Conservation (phyloP, 148 eudicot genomes). For the Silene uniflora region DNA sequence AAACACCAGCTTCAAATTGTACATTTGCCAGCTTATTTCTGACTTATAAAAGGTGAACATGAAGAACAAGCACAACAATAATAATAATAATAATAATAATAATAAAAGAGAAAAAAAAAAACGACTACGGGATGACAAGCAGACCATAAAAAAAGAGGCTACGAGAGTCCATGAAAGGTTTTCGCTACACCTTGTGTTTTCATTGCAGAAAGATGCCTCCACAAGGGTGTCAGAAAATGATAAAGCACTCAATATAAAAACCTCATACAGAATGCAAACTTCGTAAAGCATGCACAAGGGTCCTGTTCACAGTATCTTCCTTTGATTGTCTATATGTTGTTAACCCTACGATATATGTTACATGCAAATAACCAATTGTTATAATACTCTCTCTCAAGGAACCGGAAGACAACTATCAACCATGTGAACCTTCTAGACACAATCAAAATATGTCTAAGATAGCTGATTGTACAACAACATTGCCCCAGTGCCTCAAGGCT, state of each 20-base stretch:
- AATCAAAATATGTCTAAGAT: no score
- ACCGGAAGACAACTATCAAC: no score
- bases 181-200: not conserved
- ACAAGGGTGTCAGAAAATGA: not conserved
- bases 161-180: not conserved
- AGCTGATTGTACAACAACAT: no score
- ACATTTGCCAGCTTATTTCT: not conserved
- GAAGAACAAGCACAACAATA: not conserved
- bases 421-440: no score
- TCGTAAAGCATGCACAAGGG: not conserved
- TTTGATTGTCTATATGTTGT: no score
- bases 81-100: no score
- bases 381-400: not conserved
- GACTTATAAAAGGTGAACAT: not conserved
- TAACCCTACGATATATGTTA: not conserved
- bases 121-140: not conserved
- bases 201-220: not conserved
- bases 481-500: no score
- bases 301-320: not conserved
- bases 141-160: not conserved
- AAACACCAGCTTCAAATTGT: not conserved
- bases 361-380: not conserved
- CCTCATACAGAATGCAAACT: not conserved
- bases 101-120: not conserved
- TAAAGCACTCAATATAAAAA: not conserved